Evolutionary conservation across 2,329 filamentous ascomycete species (phyloP), one percentile per base, ranked within the genome.

Genomic region (Epichloe brachyelytri): DNA sequence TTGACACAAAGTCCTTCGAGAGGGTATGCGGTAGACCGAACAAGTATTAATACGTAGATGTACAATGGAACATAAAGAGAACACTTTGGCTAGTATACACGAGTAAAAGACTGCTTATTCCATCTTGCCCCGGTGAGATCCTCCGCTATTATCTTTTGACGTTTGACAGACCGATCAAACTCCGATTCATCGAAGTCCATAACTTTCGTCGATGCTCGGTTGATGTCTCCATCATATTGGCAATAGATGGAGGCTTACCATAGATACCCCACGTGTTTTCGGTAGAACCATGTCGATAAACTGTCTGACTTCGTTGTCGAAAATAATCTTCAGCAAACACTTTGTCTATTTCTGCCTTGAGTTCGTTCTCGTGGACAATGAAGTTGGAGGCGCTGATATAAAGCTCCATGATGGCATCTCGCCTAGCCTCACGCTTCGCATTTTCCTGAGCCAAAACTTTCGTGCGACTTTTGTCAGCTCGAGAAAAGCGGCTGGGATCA

Each of bases 311-410:
- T 65, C 68, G 59, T 54, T 65, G 65, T 51, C 61, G 65, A 64
- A 76, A 79, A 66, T 72, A 72, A 55, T 79, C 75, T 26, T 82
- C 79, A 15, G 80, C 77, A 69, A 96, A 98, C n/a, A 84, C 75
- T 55, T 75, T 70, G 20, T 94, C 85, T 51, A 96, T 83, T 57
- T 82, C 78, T 15, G 74, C 73, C 58, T 86, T 78, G 36, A 98
- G 77, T 65, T 95, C 84, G 48, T 76, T 71, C 65, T 95, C 89
- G 22, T 78, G 83, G 17, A 88, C 83, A 63, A 98, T 96, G 70
- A 97, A 98, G 39, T 80, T 73, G 26, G 85, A 79, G 5, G 93
- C 89, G 59, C 89, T 86, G 71, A 93, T 86, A 70, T 98, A 98
- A 12, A 98, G 77, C 53, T 87, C 82, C 68, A 95, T 88, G 33